These are phyloP conservation scores for Aphanomyces invadans DNA, from an alignment of 352 stramenopile species.

Conservation along the genomic window DNA sequence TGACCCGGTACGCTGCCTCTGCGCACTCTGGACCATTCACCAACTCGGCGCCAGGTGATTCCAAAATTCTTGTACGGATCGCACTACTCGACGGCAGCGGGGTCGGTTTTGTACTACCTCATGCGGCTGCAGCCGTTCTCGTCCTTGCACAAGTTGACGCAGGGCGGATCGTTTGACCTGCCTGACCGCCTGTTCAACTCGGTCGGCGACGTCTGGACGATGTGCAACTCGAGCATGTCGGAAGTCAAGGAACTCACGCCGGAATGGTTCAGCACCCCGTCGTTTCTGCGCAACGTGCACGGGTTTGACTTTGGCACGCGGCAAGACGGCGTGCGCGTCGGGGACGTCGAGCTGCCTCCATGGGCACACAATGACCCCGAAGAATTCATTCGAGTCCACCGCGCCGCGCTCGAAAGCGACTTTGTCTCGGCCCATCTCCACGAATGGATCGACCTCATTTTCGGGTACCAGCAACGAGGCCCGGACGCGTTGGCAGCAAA, in stretches of 20 bases:
- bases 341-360: conserved; percentile 93
- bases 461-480: conserved; percentile 97
- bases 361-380: conserved; percentile 94
- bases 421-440: conserved; percentile 96
- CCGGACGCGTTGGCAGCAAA: conserved; percentile 88
- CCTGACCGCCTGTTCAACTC: conserved; percentile 96
- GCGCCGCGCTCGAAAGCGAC: conserved; percentile 96
- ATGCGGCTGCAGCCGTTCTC: conserved; percentile 98
- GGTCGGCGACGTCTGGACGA: conserved; percentile 93
- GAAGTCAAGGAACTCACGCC: conserved; percentile 99
- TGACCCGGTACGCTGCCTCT: conserved; percentile 46
- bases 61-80: conserved; percentile 85
- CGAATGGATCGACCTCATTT: conserved; percentile 99
- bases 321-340: conserved; percentile 63
- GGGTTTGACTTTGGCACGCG: conserved; percentile 91
- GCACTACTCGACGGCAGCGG: conserved; percentile 96
- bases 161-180: conserved; percentile 96
- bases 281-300: conserved; percentile 96
- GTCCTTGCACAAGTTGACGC: conserved; percentile 93
- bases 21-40: too few species aligned
- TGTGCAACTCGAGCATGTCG: conserved; percentile 95
- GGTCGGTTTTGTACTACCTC: conserved; percentile 98
- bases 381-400: conserved; percentile 94
- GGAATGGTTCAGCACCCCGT: conserved; percentile 94
- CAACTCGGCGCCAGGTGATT: too few species aligned